These are phyloP conservation scores for Stentor coeruleus DNA, from an alignment of 73 alveolate genomes.

Conservation along the genomic window DNA sequence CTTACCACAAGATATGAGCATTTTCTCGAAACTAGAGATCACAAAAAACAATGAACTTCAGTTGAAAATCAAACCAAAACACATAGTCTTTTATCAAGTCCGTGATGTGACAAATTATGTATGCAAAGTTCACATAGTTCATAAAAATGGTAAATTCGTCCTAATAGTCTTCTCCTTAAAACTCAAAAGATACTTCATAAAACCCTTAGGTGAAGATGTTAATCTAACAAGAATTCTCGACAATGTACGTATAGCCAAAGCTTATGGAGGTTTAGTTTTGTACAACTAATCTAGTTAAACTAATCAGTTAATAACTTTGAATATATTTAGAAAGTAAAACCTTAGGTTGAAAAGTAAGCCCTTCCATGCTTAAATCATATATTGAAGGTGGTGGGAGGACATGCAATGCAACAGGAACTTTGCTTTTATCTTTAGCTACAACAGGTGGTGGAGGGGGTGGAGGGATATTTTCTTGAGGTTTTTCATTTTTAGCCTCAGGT, in stretches of 20 bases:
- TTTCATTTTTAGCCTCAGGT: neutral
- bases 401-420: neutral
- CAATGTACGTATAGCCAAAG: neutral
- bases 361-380: neutral
- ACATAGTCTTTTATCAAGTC: neutral
- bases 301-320: neutral
- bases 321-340: conserved; percentile 7
- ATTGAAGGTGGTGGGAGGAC: conserved; percentile 9
- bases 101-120: neutral
- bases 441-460: conserved; percentile 26
- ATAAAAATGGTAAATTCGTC: no score
- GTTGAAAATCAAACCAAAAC: neutral
- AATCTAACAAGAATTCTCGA: neutral
- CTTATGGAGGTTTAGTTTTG: no score
- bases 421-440: neutral
- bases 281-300: no score
- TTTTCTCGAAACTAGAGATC: neutral
- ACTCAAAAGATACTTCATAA: neutral
- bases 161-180: neutral
- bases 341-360: neutral
- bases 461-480: conserved; percentile 10
- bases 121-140: neutral
- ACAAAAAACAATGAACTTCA: neutral
- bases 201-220: neutral
- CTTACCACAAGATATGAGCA: neutral